Base-by-base conservation (phyloP, 169 alveolate species). In the Plasmodium gallinaceum region DNA sequence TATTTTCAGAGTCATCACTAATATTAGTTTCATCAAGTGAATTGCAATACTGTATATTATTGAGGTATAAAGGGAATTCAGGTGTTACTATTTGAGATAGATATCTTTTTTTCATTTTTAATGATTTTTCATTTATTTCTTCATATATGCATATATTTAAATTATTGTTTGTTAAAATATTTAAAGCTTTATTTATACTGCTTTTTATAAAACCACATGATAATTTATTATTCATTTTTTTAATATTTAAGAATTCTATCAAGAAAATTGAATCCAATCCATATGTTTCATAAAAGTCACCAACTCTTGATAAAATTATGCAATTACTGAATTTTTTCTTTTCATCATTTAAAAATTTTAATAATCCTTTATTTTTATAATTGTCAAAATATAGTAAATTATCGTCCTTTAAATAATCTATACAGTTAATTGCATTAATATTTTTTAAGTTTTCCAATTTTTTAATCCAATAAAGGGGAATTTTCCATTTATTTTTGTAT, bases 231-330 rank as follows among this genome's bases (percentile, higher is more conserved):
- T 70, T 86, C 92, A 86, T 86, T 18, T 86, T 86, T 86, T 86
- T 86, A 42, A 86, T 86, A 18, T 86, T 86, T 45, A 86, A 60
- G 70, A 86, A 86, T 71, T 94, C 96, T 52, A 92, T 92, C 16
- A 92, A 76, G 42, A 94, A 75, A 42, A 88, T 92, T 3, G 95
- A 91, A 60, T 94, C 96, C 18, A 86, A n/a, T 10, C 95, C 96
- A 78, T 88, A 88, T n/a, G 93, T 93, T 48, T 92, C 94, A 45
- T 92, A 94, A 61, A 65, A 65, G 45, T 65, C 87, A 7, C 95
- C 96, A 14, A 46, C 92, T 9, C 94, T 45, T 32, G 89, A 42
- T 16, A 92, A 61, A 45, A 94, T 92, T 14, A 94, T 90, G 32
- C 80, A 78, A 46, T 88, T 68, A 14, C 88, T 93, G 62, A 92